Conservation (phyloP, 2,329 filamentous ascomycete species). For the Colletotrichum magnum region DNA sequence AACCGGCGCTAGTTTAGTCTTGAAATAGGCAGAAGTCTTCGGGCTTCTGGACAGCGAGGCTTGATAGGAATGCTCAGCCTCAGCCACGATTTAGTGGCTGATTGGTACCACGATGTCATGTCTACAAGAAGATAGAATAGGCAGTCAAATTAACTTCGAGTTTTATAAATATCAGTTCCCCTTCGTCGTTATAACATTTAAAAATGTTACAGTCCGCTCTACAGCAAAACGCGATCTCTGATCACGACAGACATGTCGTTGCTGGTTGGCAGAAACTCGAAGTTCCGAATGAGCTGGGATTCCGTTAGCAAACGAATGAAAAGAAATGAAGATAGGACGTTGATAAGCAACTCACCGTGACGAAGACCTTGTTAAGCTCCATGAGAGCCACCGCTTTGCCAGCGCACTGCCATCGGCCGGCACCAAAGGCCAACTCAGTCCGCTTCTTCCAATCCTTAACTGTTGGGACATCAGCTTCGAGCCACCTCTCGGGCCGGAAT, state of each 20-base stretch:
- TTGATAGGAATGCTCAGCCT: no score
- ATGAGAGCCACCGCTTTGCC: slow-evolving; percentile 61
- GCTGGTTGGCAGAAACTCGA: slow-evolving; percentile 25
- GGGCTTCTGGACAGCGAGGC: no score
- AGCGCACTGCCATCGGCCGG: slow-evolving; percentile 58
- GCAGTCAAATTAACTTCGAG: no score
- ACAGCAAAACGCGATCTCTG: not conserved
- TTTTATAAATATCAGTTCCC: not conserved
- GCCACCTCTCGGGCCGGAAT: slow-evolving; percentile 65
- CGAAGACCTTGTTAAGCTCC: slow-evolving; percentile 59
- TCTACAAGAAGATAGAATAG: no score
- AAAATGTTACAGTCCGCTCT: not conserved
- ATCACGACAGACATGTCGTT: not conserved
- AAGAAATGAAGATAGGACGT: not conserved
- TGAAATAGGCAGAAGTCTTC: no score
- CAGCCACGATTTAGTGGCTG: no score
- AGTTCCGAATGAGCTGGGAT: slow-evolving; percentile 45
- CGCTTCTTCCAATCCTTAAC: slow-evolving; percentile 46
- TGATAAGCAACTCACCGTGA: slow-evolving; percentile 51
- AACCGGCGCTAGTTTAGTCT: no score
- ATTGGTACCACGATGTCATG: no score
- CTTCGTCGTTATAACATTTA: not conserved
- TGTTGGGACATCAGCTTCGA: slow-evolving; percentile 50
- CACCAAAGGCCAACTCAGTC: slow-evolving; percentile 61
- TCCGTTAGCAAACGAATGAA: slow-evolving; percentile 5